Base-by-base conservation (phyloP, 2,329 filamentous ascomycete species). In the Ceratocystis papillata region DNA sequence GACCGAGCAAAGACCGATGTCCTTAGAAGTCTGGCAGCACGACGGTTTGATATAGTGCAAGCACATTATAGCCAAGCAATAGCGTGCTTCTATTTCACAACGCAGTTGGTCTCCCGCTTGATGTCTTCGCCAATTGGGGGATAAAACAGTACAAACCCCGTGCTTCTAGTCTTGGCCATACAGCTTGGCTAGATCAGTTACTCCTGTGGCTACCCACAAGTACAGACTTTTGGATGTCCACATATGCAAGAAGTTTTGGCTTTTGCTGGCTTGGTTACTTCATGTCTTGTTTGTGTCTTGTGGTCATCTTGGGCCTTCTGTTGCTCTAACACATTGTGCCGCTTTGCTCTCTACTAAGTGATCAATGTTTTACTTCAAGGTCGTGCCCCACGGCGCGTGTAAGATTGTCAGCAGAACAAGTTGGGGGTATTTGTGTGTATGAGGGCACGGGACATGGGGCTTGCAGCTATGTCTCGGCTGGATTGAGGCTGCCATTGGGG, bases 371-470 rank as follows among this genome's bases (percentile, higher is more conserved):
- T 25, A 53, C 48, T 12, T 15, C 3, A 25, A 53, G 20, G 25
- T 20, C n/a, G 28, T 59, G 33, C 30, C 28, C 17, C 22, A 7
- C 3, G 37, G 37, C 3, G 37, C 37, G 10, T 12, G 10, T 7
- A 22, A n/a, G 55, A 59, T 33, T 59, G 28, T n/a, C 7, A 59
- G 5, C 55, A 20, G 15, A 41, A 4, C 10, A 15, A n/a, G n/a
- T 59, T 59, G 28, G 15, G 6, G 15, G n/a, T 20, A 2, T 17
- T 37, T 37, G 28, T 59, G 30, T 20, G 30, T 30, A 59, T 33
- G 15, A 33, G 55, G 55, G 28, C 55, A 59, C 55, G 28, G 55
- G 55, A 33, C 55, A 59, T 37, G 53, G 53, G 53, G 53, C 53
- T 57, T 57, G 17, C 28, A 33, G 30, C 25, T 30, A 17, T 59